Evolutionary conservation across 108 stramenopile species (phyloP).

Genomic region (Fragilariopsis cylindrus): DNA sequence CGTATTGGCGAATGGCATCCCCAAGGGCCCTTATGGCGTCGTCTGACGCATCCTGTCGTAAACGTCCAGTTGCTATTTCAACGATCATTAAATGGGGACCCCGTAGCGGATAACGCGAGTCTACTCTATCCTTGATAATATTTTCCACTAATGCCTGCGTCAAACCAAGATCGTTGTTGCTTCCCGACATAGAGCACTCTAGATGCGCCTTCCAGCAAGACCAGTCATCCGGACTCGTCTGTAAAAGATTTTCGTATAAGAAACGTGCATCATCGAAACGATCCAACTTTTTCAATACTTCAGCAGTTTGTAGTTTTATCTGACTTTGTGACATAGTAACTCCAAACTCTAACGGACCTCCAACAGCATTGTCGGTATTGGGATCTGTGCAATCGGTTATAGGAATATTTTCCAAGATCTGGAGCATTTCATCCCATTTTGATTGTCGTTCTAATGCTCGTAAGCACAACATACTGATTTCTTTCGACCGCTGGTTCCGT

Average conservation of each 20-base stretch:
- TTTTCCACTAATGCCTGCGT: slow-evolving; percentile 27
- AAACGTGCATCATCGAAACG: slow-evolving; percentile 41
- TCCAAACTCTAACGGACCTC: slow-evolving; percentile 15
- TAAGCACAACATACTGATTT: slow-evolving; percentile 55
- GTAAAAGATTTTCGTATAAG: slow-evolving; percentile 52
- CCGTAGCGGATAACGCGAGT: slow-evolving; percentile 36
- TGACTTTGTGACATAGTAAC: slow-evolving; percentile 22
- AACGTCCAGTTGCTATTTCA: slow-evolving; percentile 46
- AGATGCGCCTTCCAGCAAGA: slow-evolving; percentile 69
- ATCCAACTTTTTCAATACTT: slow-evolving; percentile 34
- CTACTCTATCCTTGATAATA: slow-evolving; percentile 27
- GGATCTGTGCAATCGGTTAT: neutral
- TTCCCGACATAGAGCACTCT: slow-evolving; percentile 23
- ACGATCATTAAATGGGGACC: slow-evolving; percentile 60
- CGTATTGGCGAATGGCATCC: slow-evolving; percentile 47
- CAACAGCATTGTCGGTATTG: neutral
- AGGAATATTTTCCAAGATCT: slow-evolving; percentile 37
- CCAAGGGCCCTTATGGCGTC: slow-evolving; percentile 14
- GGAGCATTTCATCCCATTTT: slow-evolving; percentile 60
- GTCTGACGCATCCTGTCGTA: slow-evolving; percentile 24
- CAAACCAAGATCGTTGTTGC: neutral
- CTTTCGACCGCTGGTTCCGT: slow-evolving; percentile 33
- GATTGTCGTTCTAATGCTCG: slow-evolving; percentile 51
- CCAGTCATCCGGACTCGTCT: slow-evolving; percentile 69
- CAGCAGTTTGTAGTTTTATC: slow-evolving; percentile 34